These are phyloP conservation scores for Boletus sp. DNA, from an alignment of 768 basidiomycete genomes.

Conservation along the genomic window DNA sequence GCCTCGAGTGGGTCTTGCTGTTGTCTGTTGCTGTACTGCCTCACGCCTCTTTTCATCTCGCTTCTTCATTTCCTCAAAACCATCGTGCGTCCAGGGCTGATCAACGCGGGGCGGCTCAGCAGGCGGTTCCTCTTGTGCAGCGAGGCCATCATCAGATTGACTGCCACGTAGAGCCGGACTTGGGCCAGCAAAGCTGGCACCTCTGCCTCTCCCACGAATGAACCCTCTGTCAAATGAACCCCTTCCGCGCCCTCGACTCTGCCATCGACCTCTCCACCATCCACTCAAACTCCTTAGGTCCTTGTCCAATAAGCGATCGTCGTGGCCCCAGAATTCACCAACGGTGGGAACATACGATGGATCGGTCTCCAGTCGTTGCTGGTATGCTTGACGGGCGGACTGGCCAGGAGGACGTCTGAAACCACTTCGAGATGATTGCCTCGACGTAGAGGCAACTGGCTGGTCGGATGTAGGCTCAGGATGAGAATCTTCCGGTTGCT, in stretches of 20 bases:
- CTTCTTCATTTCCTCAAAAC: conserved; percentile 83
- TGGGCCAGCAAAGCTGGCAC: conserved; percentile 37
- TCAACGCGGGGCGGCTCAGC: conserved; percentile 58
- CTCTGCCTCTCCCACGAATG: conserved; percentile 58
- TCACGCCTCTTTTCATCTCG: conserved; percentile 57
- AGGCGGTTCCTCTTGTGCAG: conserved; percentile 16
- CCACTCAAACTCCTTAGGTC: conserved; percentile 77
- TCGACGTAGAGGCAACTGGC: conserved; percentile 42
- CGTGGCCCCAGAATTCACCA: conserved; percentile 94
- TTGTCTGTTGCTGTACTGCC: conserved; percentile 33
- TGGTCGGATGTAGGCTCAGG: conserved; percentile 27
- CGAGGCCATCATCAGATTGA: conserved; percentile 21
- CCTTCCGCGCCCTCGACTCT: conserved; percentile 64
- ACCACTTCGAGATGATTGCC: conserved; percentile 24
- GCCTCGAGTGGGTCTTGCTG: conserved; percentile 33
- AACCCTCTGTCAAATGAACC: conserved; percentile 44
- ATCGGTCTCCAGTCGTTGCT: conserved; percentile 76
- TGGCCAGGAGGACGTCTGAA: conserved; percentile 46
- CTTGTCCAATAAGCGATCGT: conserved; percentile 85
- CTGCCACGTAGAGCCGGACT: conserved; percentile 7
- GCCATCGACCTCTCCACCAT: conserved; percentile 85
- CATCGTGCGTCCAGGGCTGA: conserved; percentile 79
- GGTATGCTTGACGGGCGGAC: conserved; percentile 82
- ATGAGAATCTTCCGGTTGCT: conserved; percentile 15
- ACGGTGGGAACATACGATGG: conserved; percentile 89